These are phyloP conservation scores for Turritis glabra DNA, from an alignment of 345 rosid species.

Conservation along the genomic window DNA sequence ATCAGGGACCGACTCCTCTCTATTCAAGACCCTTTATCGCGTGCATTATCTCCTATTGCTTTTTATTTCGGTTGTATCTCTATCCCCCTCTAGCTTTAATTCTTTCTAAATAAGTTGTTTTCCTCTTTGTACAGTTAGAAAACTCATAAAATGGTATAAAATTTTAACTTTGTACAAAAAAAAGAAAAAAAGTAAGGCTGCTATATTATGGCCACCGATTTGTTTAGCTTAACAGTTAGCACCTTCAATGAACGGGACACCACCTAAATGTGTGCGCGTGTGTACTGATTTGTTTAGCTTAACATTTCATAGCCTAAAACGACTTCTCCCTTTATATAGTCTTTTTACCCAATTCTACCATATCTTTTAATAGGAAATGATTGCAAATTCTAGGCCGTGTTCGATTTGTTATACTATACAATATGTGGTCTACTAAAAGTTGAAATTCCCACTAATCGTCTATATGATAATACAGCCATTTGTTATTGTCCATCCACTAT, in stretches of 20 bases:
- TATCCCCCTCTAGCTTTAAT: too few species aligned
- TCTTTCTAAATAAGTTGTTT: too few species aligned
- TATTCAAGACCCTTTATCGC: too few species aligned
- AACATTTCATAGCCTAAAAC: conserved; percentile 18
- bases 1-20: too few species aligned
- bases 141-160: too few species aligned
- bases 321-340: neutral
- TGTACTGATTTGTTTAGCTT: neutral
- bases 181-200: neutral
- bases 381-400: conserved; percentile 14
- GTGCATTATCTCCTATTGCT: too few species aligned
- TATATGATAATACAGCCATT: neutral
- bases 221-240: neutral
- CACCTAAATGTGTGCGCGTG: neutral
- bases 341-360: conserved; percentile 4
- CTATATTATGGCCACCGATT: neutral
- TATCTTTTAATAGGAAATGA: conserved; percentile 3
- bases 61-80: too few species aligned
- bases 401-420: neutral
- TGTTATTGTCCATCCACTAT: conserved; percentile 1
- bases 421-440: neutral
- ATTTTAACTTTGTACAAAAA: too few species aligned
- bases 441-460: conserved; percentile 11
- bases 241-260: conserved; percentile 5
- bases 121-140: too few species aligned